These are phyloP conservation scores for Dipteronia dyeriana DNA, from an alignment of 345 rosid genomes.

Conservation along the genomic window DNA sequence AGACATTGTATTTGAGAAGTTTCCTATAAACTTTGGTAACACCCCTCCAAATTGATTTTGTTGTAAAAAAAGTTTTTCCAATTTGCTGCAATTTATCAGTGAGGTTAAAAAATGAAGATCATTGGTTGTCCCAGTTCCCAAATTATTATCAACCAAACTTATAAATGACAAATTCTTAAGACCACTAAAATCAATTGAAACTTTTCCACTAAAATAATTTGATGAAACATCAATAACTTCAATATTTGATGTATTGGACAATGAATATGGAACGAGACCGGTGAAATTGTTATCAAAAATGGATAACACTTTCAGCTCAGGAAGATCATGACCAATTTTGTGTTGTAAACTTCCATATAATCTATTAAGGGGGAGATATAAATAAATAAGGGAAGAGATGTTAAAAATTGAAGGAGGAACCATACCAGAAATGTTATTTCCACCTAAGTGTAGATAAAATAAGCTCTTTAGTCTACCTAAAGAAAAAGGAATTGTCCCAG, in stretches of 20 bases:
- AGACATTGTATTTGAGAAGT: background rate
- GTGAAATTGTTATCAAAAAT: background rate
- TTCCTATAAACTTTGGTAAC: background rate
- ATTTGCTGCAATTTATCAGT: too few relatives aligned
- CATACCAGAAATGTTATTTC: slow-evolving; percentile 16
- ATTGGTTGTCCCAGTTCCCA: background rate
- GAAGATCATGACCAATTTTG: slow-evolving; percentile 19
- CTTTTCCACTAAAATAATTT: slow-evolving; percentile 5
- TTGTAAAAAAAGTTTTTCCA: too few relatives aligned
- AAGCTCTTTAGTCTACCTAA: slow-evolving; percentile 6
- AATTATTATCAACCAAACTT: rapidly evolving
- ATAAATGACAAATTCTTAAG: background rate
- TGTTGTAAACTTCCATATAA: slow-evolving; percentile 13
- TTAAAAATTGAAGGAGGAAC: slow-evolving; percentile 25
- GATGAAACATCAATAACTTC: rapidly evolving
- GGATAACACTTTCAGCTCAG: background rate
- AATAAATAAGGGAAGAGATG: slow-evolving; percentile 11
- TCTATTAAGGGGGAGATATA: background rate
- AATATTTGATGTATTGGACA: slow-evolving; percentile 31
- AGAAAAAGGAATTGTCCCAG: slow-evolving; percentile 17
- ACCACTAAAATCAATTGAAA: slow-evolving; percentile 1
- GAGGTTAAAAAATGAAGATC: slow-evolving; percentile 9
- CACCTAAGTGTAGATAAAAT: background rate
- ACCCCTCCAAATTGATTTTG: background rate
- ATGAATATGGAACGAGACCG: slow-evolving; percentile 25